Conservation (phyloP, 176 grass and related monocot genomes). For the Carex littledalei region DNA sequence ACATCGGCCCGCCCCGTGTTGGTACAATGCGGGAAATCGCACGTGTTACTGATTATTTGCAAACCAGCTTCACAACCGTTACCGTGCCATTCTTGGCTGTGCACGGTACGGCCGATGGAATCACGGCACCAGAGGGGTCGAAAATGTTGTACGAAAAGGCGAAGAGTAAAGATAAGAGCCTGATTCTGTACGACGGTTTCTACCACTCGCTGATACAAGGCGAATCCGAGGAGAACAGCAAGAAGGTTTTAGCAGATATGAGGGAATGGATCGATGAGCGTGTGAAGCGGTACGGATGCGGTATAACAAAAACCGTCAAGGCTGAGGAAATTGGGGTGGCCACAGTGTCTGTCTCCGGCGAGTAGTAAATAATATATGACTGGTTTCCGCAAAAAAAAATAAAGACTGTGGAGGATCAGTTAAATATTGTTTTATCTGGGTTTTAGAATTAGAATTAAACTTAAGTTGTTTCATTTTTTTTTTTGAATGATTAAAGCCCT, state of each 20-base stretch:
- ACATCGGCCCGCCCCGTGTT: conserved; percentile 41
- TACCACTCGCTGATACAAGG: conserved; percentile 68
- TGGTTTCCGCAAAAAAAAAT: too few relatives aligned
- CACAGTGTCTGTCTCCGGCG: not conserved
- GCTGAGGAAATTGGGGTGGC: not conserved
- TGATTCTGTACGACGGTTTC: conserved; percentile 64
- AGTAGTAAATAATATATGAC: not conserved
- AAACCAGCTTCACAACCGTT: conserved; percentile 33
- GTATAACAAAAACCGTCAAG: not conserved
- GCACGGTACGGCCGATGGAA: conserved; percentile 57
- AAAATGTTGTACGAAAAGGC: conserved; percentile 59
- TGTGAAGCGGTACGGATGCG: conserved; percentile 27
- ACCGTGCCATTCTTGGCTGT: conserved; percentile 48
- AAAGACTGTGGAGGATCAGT: too few relatives aligned
- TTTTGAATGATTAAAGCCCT: too few relatives aligned
- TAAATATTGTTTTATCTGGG: too few relatives aligned
- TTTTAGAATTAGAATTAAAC: too few relatives aligned
- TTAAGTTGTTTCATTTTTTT: too few relatives aligned
- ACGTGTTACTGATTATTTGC: conserved; percentile 38
- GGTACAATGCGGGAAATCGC: conserved; percentile 71
- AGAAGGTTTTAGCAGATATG: conserved; percentile 60
- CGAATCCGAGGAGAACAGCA: conserved; percentile 54
- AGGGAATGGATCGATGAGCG: conserved; percentile 58
- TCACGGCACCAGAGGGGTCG: conserved; percentile 55
- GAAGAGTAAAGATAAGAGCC: conserved; percentile 41